Conservation (phyloP, 192 early-diverging fungal species). For the Coemansia sp. region DNA sequence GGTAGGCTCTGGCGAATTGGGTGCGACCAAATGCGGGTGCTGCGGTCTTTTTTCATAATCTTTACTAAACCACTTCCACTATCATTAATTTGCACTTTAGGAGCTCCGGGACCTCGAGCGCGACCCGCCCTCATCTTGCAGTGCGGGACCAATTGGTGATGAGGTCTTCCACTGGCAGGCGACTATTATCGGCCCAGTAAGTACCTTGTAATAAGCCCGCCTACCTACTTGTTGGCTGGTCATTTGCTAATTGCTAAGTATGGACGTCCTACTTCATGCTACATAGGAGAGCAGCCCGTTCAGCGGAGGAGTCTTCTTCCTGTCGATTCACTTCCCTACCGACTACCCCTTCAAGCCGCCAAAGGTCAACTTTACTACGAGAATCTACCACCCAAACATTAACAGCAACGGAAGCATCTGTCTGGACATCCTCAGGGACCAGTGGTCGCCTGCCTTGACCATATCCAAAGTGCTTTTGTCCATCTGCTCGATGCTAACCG, state of each 20-base stretch:
- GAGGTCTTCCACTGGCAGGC: slow-evolving; percentile 96
- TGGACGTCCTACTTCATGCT: background rate
- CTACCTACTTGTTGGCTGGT: background rate
- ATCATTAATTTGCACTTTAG: slow-evolving; percentile 37
- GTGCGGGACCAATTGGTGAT: slow-evolving; percentile 92
- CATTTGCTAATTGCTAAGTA: background rate
- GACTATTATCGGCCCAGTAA: slow-evolving; percentile 95
- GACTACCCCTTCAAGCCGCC: slow-evolving; percentile 99
- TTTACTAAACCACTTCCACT: background rate
- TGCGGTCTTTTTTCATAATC: slow-evolving; percentile 1
- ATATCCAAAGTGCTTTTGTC: slow-evolving; percentile 97
- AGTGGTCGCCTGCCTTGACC: slow-evolving; percentile 98
- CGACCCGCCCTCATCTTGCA: slow-evolving; percentile 97
- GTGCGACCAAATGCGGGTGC: background rate
- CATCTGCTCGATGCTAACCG: slow-evolving; percentile 97
- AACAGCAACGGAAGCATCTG: slow-evolving; percentile 98
- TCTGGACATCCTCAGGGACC: slow-evolving; percentile 96
- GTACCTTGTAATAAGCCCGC: slow-evolving; percentile 17
- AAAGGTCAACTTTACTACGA: slow-evolving; percentile 95
- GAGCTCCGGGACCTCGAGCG: slow-evolving; percentile 93
- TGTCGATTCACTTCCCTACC: slow-evolving; percentile 96
- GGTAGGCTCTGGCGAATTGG: background rate
- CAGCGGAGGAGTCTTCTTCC: slow-evolving; percentile 92
- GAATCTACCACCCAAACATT: slow-evolving; percentile 99
- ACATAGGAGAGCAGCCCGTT: slow-evolving; percentile 87